A percentile compares a stretch with the other conserved stretches of the same genome.
These are phyloP conservation scores for Astragalus glycyphyllos DNA, from an alignment of 306 rosid species.

Conservation along the genomic window DNA sequence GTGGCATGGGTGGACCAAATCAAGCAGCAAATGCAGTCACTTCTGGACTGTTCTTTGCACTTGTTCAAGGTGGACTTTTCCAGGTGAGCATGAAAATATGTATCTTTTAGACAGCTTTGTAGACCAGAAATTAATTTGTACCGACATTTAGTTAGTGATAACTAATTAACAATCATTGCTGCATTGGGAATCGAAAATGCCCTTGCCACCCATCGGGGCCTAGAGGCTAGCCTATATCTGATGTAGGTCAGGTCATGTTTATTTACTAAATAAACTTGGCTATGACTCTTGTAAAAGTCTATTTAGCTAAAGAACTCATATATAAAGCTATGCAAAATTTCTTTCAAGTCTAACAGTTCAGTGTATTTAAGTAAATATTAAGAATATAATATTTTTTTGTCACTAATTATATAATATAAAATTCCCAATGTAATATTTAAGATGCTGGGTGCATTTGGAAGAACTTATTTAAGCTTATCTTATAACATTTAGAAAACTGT, in stretches of 20 bases:
- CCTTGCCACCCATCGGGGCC: neutral
- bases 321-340: neutral
- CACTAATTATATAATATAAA: neutral
- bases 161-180: constrained; percentile 1
- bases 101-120: neutral
- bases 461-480: no score
- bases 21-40: constrained; percentile 76
- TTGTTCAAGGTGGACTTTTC: constrained; percentile 95
- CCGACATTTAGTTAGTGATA: constrained; percentile 7
- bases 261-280: neutral
- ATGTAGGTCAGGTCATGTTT: neutral
- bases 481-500: no score
- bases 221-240: neutral
- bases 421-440: neutral
- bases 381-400: neutral
- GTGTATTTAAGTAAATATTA: neutral
- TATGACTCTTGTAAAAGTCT: neutral
- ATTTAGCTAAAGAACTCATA: neutral
- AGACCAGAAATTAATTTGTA: constrained; percentile 13
- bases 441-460: neutral
- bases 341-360: neutral
- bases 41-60: constrained; percentile 95
- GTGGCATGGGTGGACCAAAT: constrained; percentile 95
- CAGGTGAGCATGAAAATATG: constrained; percentile 60
- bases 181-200: neutral